Conservation (phyloP, 2,329 filamentous ascomycete genomes). For the Chalara sp. region DNA sequence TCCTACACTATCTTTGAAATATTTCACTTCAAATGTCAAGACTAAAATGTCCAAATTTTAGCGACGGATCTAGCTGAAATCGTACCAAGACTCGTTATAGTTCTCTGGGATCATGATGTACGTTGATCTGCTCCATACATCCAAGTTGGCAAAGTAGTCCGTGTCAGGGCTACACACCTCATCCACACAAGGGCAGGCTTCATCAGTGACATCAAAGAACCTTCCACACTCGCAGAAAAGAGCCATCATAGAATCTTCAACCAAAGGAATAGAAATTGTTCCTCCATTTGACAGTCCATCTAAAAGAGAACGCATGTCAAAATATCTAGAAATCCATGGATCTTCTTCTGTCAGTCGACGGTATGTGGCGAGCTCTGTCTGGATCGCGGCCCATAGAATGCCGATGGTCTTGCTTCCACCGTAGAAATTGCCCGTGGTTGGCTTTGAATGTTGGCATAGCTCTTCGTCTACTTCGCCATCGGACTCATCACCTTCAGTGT, state of each 20-base stretch:
- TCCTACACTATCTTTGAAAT: too few relatives aligned
- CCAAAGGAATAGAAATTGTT: not conserved
- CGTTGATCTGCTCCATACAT: not conserved
- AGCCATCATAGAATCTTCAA: not conserved
- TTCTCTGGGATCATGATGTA: not conserved
- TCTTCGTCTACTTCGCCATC: constrained; percentile 1
- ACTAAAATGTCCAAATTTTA: too few relatives aligned
- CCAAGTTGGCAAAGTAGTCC: not conserved
- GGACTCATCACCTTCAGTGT: not conserved
- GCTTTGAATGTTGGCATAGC: not conserved
- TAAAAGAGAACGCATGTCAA: constrained; percentile 9
- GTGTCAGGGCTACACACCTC: not conserved
- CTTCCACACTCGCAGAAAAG: not conserved
- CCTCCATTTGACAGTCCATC: not conserved
- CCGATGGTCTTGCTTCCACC: constrained; percentile 10
- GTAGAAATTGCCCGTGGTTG: constrained; percentile 5
- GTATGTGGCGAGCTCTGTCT: constrained; percentile 32
- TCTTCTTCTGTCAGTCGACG: constrained; percentile 24
- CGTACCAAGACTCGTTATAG: too few relatives aligned
- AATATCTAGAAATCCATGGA: constrained; percentile 15
- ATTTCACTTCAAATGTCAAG: too few relatives aligned
- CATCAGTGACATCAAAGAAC: not conserved
- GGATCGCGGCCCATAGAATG: constrained; percentile 29
- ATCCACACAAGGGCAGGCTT: not conserved
- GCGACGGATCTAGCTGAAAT: too few relatives aligned